Percentiles rank a stretch among this genome's conserved stretches.
phyloP scores from a whole-genome alignment of 75 land plant species.

The Selaginella moellendorffii region DNA sequence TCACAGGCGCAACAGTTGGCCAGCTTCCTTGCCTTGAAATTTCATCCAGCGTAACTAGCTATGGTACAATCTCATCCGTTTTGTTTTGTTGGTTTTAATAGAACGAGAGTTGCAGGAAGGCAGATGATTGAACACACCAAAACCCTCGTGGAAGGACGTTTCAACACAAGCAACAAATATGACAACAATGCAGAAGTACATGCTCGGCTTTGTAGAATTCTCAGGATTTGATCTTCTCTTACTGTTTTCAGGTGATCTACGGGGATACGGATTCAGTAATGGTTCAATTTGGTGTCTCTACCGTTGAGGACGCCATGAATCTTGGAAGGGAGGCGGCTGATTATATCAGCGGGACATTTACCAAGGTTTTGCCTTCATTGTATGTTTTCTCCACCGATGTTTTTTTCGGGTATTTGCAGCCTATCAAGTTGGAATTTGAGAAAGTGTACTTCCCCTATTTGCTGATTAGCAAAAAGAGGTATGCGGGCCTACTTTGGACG shows the following conservation, averaged over 20 bases:
- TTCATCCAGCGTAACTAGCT: conserved; percentile 98
- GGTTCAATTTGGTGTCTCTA: conserved; percentile 92
- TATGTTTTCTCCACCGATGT: neutral
- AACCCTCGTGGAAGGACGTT: conserved; percentile 87
- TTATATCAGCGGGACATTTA: conserved; percentile 79
- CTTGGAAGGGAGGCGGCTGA: conserved; percentile 95
- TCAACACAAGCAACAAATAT: conserved; percentile 49
- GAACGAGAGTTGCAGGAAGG: conserved; percentile 59
- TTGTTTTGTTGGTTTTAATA: neutral
- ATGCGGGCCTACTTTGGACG: conserved; percentile 93
- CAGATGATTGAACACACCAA: conserved; percentile 99
- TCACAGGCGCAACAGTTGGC: conserved; percentile 92
- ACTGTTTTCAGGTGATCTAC: conserved; percentile 58
- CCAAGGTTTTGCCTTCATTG: conserved; percentile 35
- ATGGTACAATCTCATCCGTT: conserved; percentile 33
- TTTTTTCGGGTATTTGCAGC: conserved; percentile 32
- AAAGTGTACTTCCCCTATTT: conserved; percentile 95
- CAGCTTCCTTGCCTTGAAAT: conserved; percentile 96
- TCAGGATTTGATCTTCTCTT: no score
- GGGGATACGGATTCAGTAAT: conserved; percentile 99
- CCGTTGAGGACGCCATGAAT: conserved; percentile 71
- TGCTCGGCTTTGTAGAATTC: conserved; percentile 11
- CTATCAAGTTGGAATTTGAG: conserved; percentile 96
- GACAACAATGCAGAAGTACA: conserved; percentile 70
- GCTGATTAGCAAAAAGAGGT: conserved; percentile 96